Base-by-base conservation (phyloP, 73 alveolate species). In the Paramecium bursaria region DNA sequence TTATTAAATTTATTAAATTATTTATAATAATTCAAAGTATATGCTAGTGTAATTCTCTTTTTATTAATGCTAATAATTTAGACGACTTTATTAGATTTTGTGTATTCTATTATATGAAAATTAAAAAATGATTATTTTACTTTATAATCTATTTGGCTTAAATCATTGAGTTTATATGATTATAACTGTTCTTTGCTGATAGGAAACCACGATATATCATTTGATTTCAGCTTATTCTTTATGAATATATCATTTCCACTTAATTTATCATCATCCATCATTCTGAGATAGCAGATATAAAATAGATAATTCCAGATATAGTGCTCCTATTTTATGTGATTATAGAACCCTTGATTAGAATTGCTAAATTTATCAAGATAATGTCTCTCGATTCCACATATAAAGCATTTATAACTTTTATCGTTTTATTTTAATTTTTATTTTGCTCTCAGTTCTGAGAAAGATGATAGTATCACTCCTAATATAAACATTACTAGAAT, bases 291-390 rank as follows among this genome's bases (percentile, higher is more conserved):
- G 11, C 82, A 67, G 42, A 67, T 67, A 6, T 67, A 67, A 14
- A 21, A 67, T 19, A 67, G 26, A 17, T 67, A 67, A 39, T 42
- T 67, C 82, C 82, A 67, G 21, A 67, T 67, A 82, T 82, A 74
- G n/a, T 82, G 90, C 87, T 67, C 90, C 21, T 21, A 22, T 15
- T 61, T 50, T 4, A 55, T 53, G 73, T 82, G 90, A 82, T 82
- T 54, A 73, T 50, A 35, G 17, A 55, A 82, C 0, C 87, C 82
- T 35, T 53, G 33, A 21, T 82, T 53, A n/a, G n/a, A n/a, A 22
- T 73, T 17, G 19, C 85, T 21, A 2, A 26, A 39, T 46, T 52
- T 82, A 39, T 82, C 90, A 82, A 82, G 27, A 3, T 35, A 48
- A 14, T 55, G 57, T 42, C 75, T 75, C 19, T 82, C 90, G 0